Evolutionary conservation across 139 green algal genomes (phyloP), one percentile per base, ranked within the genome.

Genomic region (Deuterostichococcus epilithicus): DNA sequence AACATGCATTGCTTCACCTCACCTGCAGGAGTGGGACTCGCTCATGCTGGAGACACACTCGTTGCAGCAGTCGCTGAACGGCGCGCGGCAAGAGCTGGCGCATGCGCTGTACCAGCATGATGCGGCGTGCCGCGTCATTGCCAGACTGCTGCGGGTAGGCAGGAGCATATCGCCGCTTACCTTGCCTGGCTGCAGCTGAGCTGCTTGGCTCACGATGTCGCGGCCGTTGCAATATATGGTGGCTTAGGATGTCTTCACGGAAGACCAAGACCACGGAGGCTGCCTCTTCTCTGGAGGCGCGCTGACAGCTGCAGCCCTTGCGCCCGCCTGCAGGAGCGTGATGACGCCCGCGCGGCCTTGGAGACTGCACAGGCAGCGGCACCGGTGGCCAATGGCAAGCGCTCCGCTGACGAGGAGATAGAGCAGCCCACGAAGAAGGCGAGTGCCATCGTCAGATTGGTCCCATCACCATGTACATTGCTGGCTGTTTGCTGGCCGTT

Each of bases 41-140:
- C 81, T 92, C 30, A 95, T 97, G 92, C 81, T 99, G 78, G 93
- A 98, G 78, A 82, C 84, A 20, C 90, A 97, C 86, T 82, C 81
- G 33, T 86, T 98, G 76, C 83, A 92, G 28, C 80, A 94, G 66
- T 77, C 85, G 47, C 88, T 98, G 3, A 80, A 94, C 77, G 90
- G 82, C 0, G 83, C 81, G 42, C 39, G 90, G 86, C 45, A 93
- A 94, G 96, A 99, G 90, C 88, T 99, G 42, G 87, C 69, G 30
- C 89, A 97, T 66, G 88, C 95, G 13, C 87, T 99, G 42, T 99
- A 98, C 83, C 90, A 98, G 91, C 93, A 98, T 42, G 96, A 99
- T 76, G 96, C 96, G 0, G 95, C 94, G 0, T 89, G 82, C 78
- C 87, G 94, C 25, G 93, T 97, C 23, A 98, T 98, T 69, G 94